A percentile compares a stretch with the other conserved stretches of the same genome.
Evolutionary conservation across 495 filamentous ascomycete species (phyloP).

Genomic region (Aspergillus sclerotioniger): DNA sequence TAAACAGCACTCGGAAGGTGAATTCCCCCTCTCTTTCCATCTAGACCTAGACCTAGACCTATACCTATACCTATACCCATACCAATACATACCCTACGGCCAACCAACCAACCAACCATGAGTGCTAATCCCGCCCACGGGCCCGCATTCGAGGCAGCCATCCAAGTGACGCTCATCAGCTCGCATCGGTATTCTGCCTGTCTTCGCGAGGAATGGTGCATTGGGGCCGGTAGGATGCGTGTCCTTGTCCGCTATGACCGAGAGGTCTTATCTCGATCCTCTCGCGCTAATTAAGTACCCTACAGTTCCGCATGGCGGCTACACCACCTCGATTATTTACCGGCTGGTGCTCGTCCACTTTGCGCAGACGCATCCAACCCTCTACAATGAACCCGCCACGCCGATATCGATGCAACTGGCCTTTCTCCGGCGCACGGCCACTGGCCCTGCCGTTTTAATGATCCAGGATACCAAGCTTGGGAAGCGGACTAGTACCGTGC

Average conservation of each 20-base stretch:
- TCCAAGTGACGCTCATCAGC: slow-evolving; percentile 51
- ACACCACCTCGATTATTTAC: slow-evolving; percentile 65
- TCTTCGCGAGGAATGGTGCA: slow-evolving; percentile 64
- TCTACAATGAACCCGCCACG: slow-evolving; percentile 59
- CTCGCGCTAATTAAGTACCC: slow-evolving; percentile 1
- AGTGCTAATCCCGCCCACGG: slow-evolving; percentile 21
- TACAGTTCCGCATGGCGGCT: slow-evolving; percentile 81
- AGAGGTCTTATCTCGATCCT: not conserved
- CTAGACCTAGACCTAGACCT: too few species aligned
- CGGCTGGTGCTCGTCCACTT: slow-evolving; percentile 62
- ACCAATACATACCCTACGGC: not conserved
- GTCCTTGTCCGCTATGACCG: not conserved
- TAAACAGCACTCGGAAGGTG: not conserved
- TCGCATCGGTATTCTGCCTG: slow-evolving; percentile 59
- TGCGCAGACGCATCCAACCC: slow-evolving; percentile 55
- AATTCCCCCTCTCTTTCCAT: not conserved
- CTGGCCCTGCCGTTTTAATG: slow-evolving; percentile 59
- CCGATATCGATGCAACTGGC: slow-evolving; percentile 64
- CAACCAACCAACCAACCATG: slow-evolving; percentile 10
- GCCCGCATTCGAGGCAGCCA: slow-evolving; percentile 56
- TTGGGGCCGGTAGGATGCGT: slow-evolving; percentile 57
- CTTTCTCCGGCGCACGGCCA: slow-evolving; percentile 67
- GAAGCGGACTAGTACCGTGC: slow-evolving; percentile 64
- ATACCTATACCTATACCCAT: too few species aligned
- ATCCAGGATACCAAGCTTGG: slow-evolving; percentile 75